Evolutionary conservation across 306 rosid species (phyloP), one percentile per base, ranked within the genome.

Genomic region (Castanospermum australe): DNA sequence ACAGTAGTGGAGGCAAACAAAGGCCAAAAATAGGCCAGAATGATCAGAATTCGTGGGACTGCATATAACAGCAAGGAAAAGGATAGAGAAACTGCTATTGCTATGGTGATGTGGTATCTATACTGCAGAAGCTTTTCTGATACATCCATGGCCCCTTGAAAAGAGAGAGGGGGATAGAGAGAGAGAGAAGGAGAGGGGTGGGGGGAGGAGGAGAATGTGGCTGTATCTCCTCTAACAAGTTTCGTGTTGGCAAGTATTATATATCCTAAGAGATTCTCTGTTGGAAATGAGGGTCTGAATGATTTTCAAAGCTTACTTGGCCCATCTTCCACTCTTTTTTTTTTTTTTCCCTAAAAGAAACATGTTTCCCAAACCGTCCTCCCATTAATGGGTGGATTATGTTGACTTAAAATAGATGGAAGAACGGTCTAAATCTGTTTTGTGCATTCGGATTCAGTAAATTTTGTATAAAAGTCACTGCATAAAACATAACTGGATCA

Each of bases 21-120:
- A 39, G 97, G 97, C 98, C 93, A 92, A 77, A 94, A 94, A 77
- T 81, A 92, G 24, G 89, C 89, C 75, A 94, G 24, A 67, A 94
- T 85, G 64, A 60, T 83, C 8, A 88, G n/a, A 39, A 92, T 47
- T 50, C 86, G 52, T 1, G 97, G 98, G 2, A 92, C 92, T 30
- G 78, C 94, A 79, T 89, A 92, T 8, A 90, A 45, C 33, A 88
- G 1, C 60, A 88, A 78, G 36, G 87, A 90, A 54, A 88, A 30
- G 12, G 76, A 33, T 33, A 85, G 36, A 33, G 89, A 83, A 71
- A 84, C 79, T 65, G 87, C 59, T 77, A 86, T 75, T 38, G 91
- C 86, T 76, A 76, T 77, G 85, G 78, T 83, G 24, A 92, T 52
- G 47, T 86, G 92, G 71, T 82, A 81, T 85, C 84, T 91, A 85